Base-by-base conservation (phyloP, 2,329 filamentous ascomycete genomes). In the Microcera coccophila region DNA sequence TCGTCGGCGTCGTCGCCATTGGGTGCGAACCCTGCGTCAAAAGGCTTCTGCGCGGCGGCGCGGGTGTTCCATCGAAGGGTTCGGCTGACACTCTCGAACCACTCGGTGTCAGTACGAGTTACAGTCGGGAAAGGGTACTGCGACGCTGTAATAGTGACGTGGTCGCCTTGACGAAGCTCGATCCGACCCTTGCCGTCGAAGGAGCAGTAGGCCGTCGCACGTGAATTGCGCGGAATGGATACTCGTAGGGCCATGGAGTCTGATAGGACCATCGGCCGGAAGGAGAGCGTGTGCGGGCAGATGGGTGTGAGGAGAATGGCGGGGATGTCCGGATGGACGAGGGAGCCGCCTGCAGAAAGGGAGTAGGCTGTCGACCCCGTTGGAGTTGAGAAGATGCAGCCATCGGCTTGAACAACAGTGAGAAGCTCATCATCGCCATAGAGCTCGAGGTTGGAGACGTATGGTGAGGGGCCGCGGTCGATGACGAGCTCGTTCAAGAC, bases 401-500 rank as follows among this genome's bases (percentile, higher is more conserved):
- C 93, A 60, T 98, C 93, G 24, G 93, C 93, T 69, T 95, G 90
- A 36, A 98, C 87, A 39, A 96, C 88, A 14, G 93, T 98, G 55
- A 98, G 77, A 33, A 96, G 83, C 65, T 95, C 89, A 61, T 95
- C 87, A 62, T 98, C 93, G 50, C 90, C 93, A 64, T 95, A 97
- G 10, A 98, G 76, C 70, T 98, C 93, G 29, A 98, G 76, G 68
- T 95, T 95, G 33, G 91, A 97, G 45, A 98, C 91, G 63, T 97
- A 98, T 16, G 91, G 90, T 14, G 88, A 95, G 59, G 93, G 93
- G 50, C 93, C 93, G 47, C 93, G 87, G 69, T 98, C 93, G 58
- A 98, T 97, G 65, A 98, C 91, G 39, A 98, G 82, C 70, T 98
- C 93, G 68, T 98, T 98, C 52, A 98, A 81, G 16, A 98, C 91